phyloP scores from a whole-genome alignment of 257 asterid genomes.

The Leonotis leonurus region DNA sequence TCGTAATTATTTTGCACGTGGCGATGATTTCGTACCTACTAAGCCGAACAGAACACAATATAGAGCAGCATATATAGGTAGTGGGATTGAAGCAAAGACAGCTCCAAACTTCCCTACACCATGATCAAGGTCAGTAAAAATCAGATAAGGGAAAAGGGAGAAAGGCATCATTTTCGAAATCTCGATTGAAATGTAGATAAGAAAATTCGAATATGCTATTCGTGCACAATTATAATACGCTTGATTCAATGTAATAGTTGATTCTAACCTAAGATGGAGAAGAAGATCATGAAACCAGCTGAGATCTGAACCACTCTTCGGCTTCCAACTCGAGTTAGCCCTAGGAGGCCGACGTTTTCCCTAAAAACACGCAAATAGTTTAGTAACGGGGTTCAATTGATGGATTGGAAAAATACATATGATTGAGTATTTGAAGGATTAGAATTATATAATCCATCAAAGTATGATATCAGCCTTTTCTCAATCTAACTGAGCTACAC shows the following conservation, averaged over 20 bases:
- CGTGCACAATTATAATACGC: neutral
- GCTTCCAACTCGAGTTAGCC: constrained; percentile 97
- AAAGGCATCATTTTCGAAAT: neutral
- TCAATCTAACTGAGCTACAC: no score
- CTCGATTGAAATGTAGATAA: neutral
- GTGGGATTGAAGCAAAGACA: constrained; percentile 94
- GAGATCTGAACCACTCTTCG: constrained; percentile 96
- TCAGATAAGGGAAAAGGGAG: neutral
- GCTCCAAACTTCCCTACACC: constrained; percentile 96
- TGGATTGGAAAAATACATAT: neutral
- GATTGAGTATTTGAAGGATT: neutral
- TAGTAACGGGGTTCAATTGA: neutral
- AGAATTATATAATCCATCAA: neutral
- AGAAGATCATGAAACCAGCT: constrained; percentile 96
- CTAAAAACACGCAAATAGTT: constrained; percentile 35
- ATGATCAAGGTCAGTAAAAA: neutral
- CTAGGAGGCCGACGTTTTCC: constrained; percentile 97
- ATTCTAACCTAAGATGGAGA: constrained; percentile 72
- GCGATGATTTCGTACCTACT: constrained; percentile 53
- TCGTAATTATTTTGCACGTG: neutral
- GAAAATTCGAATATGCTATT: neutral
- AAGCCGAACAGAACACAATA: constrained; percentile 94
- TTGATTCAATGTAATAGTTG: neutral
- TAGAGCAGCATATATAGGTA: constrained; percentile 82
- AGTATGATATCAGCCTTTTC: neutral